Conservation (phyloP, 2,329 filamentous ascomycete species). For the Colletotrichum cordylinicola region DNA sequence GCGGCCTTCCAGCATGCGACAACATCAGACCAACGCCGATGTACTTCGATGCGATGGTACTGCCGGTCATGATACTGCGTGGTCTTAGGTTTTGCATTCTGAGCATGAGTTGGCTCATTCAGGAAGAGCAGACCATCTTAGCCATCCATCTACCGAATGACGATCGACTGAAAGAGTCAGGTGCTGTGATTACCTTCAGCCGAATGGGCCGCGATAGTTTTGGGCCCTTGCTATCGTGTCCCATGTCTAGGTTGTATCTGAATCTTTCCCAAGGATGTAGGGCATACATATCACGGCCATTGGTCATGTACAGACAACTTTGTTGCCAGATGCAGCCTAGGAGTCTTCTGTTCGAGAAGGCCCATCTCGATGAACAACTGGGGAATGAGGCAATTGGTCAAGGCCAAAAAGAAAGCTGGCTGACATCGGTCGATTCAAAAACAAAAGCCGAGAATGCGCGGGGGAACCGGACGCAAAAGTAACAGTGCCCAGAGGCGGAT, state of each 20-base stretch:
- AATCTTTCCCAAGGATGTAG: background rate
- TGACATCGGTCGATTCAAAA: background rate
- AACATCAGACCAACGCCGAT: background rate
- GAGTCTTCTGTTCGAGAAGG: background rate
- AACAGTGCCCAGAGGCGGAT: constrained; percentile 23
- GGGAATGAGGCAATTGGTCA: background rate
- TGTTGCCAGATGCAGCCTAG: background rate
- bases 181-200: background rate
- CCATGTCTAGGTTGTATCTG: background rate
- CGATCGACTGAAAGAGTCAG: constrained; percentile 11
- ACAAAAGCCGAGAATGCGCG: background rate
- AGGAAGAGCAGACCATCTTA: background rate
- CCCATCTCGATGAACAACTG: background rate
- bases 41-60: background rate
- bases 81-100: background rate
- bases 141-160: background rate
- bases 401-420: background rate
- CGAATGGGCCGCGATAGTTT: constrained; percentile 9
- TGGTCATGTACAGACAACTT: background rate
- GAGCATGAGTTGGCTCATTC: background rate
- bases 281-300: background rate
- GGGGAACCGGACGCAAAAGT: background rate
- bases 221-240: background rate
- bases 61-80: background rate
- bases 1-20: background rate